Evolutionary conservation across 768 basidiomycete genomes (phyloP).

Genomic region (Termitomyces sp.): DNA sequence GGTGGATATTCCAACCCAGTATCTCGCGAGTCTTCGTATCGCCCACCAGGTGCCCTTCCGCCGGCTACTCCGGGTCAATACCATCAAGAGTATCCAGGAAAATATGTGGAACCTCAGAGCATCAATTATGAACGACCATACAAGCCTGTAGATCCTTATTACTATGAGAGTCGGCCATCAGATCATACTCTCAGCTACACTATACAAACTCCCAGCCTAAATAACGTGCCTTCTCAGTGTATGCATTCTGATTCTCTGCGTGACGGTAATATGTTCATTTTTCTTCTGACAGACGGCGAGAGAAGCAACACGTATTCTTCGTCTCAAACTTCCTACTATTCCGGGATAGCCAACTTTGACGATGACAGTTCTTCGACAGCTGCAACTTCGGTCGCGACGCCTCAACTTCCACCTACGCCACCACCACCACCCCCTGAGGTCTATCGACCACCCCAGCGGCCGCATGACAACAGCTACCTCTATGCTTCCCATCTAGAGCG

Average conservation of each 20-base stretch:
- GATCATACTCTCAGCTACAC: slow-evolving; percentile 5
- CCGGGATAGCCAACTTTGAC: slow-evolving; percentile 1
- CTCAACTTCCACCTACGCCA: neutral
- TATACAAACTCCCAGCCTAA: slow-evolving; percentile 1
- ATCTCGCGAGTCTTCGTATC: slow-evolving; percentile 16
- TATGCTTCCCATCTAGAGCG: slow-evolving; percentile 16
- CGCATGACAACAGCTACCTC: slow-evolving; percentile 4
- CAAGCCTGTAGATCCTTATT: slow-evolving; percentile 12
- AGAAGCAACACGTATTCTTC: slow-evolving; percentile 13
- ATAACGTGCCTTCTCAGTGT: slow-evolving; percentile 4
- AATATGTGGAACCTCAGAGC: slow-evolving; percentile 5
- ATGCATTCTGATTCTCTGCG: neutral
- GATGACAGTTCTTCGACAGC: slow-evolving; percentile 2
- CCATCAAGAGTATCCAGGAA: slow-evolving; percentile 4
- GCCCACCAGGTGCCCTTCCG: slow-evolving; percentile 25
- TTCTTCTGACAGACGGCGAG: neutral
- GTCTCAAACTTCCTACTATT: neutral
- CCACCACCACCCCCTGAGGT: neutral
- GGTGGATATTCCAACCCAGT: slow-evolving; percentile 16
- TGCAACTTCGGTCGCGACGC: slow-evolving; percentile 3
- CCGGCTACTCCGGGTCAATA: slow-evolving; percentile 21
- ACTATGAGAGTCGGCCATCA: slow-evolving; percentile 9
- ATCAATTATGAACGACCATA: slow-evolving; percentile 12
- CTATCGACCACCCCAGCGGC: neutral
- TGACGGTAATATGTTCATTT: neutral